Conservation (phyloP, 169 alveolate species). For the Cryptosporidium felis region DNA sequence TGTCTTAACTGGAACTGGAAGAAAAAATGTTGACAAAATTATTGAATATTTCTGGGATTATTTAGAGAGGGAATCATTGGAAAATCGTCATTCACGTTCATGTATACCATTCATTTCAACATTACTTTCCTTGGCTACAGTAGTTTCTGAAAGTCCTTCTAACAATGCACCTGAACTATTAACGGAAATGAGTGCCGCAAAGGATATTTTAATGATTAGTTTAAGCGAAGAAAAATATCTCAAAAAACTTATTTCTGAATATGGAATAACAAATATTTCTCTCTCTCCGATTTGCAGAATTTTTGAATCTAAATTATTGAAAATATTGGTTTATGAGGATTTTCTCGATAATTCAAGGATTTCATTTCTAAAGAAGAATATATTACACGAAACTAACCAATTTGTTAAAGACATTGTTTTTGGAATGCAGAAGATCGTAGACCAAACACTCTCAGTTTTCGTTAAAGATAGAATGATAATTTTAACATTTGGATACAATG, state of each 20-base stretch:
- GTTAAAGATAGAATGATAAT: conserved; percentile 44
- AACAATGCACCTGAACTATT: conserved; percentile 23
- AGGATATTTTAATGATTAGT: conserved; percentile 27
- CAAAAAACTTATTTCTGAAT: not conserved
- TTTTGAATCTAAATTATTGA: conserved; percentile 13
- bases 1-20: not conserved
- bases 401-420: conserved; percentile 5
- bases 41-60: conserved; percentile 23
- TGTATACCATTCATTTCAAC: not conserved
- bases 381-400: not conserved
- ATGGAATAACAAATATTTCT: conserved; percentile 51
- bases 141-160: conserved; percentile 47
- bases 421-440: conserved; percentile 29
- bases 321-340: not conserved
- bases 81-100: not conserved
- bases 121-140: conserved; percentile 21
- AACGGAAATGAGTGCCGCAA: conserved; percentile 33
- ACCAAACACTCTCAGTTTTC: conserved; percentile 29
- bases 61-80: not conserved
- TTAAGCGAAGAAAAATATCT: conserved; percentile 6
- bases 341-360: not conserved
- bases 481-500: conserved; percentile 57
- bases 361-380: not conserved
- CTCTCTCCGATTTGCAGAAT: conserved; percentile 34
- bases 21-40: conserved; percentile 48